Percentiles rank a stretch among this genome's conserved stretches.
Conservation (phyloP, 164 flowering plant genomes). For the Litsea cubeba region DNA sequence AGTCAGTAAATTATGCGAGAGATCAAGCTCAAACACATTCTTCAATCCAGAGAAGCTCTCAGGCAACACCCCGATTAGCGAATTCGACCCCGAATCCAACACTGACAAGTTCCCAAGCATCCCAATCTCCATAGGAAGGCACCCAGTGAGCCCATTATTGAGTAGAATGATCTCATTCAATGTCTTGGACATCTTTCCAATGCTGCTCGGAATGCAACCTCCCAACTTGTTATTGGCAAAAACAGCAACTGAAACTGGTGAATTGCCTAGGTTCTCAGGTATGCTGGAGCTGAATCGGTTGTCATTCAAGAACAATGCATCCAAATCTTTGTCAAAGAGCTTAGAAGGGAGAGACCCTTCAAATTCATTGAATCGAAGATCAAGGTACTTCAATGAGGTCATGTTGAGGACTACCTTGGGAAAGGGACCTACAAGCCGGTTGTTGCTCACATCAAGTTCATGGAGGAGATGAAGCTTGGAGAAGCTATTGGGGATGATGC, state of each 20-base stretch:
- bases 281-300: constrained; percentile 36
- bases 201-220: constrained; percentile 39
- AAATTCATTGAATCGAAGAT: constrained; percentile 47
- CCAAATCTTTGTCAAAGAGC: constrained; percentile 42
- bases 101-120: constrained; percentile 28
- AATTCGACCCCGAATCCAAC: constrained; percentile 25
- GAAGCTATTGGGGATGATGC: constrained; percentile 28
- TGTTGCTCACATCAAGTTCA: constrained; percentile 43
- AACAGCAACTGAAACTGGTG: constrained; percentile 35
- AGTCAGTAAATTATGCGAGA: constrained; percentile 30
- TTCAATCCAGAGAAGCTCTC: constrained; percentile 18
- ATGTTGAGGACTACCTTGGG: constrained; percentile 37
- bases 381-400: constrained; percentile 44
- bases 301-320: constrained; percentile 45
- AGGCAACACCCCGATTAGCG: constrained; percentile 32
- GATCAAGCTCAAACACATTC: constrained; percentile 25
- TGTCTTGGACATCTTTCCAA: constrained; percentile 40
- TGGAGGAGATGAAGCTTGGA: constrained; percentile 13
- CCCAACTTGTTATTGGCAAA: constrained; percentile 34
- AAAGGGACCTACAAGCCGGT: constrained; percentile 50
- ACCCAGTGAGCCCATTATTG: constrained; percentile 30
- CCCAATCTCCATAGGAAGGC: constrained; percentile 40
- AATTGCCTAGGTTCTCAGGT: constrained; percentile 37
- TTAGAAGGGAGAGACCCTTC: constrained; percentile 39
- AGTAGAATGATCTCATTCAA: constrained; percentile 35